Evolutionary conservation across 2,329 filamentous ascomycete genomes (phyloP), one percentile per base, ranked within the genome.

Genomic region (Hymenoscyphus fraxineus): DNA sequence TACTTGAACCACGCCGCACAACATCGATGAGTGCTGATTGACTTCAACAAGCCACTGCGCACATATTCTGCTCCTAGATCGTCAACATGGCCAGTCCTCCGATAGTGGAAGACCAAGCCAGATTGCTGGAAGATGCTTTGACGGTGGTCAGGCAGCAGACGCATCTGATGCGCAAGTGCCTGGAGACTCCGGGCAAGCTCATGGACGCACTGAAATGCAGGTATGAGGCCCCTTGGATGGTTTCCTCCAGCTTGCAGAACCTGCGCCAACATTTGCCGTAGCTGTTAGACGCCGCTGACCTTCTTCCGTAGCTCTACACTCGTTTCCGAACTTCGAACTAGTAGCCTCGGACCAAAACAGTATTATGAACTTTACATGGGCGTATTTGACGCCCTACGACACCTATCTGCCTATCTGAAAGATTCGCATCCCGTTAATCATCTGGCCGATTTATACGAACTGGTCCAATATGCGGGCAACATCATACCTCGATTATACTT

Each of bases 281-380:
- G 31, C n/a, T 62, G 55, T 31, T 59, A 62, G 40, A 31, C 65
- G 66, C 62, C 63, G 64, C 54, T 64, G 58, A 67, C 68, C 69
- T 66, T 65, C 60, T 38, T 68, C 67, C 75, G 32, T 61, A 98
- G 95, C 80, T 99, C 95, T 54, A 99, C 95, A 22, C 86, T 99
- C 68, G 94, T 99, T 66, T 97, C 95, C n/a, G 95, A 99, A 79
- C 86, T 99, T 73, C 92, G 95, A 72, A 99, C 95, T 4, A 96
- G 93, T 77, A 97, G 92, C 73, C 85, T 99, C 60, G 93, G 95
- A n/a, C 95, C 95, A 40, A 99, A 99, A 79, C 95, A 99, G 79
- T 99, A 99, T 82, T 99, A 99, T 79, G 96, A 99, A 82, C 86
- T 99, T 65, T 99, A 99, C 81, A 99, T 99, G 95, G 87, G 95